These are phyloP conservation scores for Centaurea solstitialis DNA, from an alignment of 129 eudicot species.

Conservation along the genomic window DNA sequence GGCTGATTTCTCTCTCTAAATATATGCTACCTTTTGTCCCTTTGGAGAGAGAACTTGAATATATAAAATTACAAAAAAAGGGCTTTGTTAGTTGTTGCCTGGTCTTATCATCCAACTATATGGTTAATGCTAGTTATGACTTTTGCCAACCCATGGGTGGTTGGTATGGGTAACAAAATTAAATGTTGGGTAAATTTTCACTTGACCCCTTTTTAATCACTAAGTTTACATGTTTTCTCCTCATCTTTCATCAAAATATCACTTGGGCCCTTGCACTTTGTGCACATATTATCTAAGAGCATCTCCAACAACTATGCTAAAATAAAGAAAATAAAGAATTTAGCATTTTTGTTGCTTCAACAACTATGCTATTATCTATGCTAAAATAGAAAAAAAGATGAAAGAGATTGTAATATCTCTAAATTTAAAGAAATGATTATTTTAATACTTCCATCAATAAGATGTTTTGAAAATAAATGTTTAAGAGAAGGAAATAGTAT, in stretches of 20 bases:
- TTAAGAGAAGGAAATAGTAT: too few relatives aligned
- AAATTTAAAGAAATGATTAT: too few relatives aligned
- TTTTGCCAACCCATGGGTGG: not conserved
- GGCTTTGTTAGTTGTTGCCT: constrained; percentile 10
- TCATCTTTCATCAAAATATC: not conserved
- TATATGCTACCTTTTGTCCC: not conserved
- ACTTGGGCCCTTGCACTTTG: not conserved
- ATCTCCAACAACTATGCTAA: not conserved
- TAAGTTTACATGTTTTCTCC: constrained; percentile 2
- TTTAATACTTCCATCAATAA: too few relatives aligned
- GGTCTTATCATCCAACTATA: not conserved
- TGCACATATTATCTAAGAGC: not conserved
- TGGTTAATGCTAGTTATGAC: not conserved
- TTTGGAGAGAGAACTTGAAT: constrained; percentile 4
- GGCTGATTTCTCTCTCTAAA: not conserved
- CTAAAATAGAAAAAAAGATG: too few relatives aligned
- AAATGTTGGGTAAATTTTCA: not conserved
- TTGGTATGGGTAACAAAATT: constrained; percentile 13
- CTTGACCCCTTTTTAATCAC: constrained; percentile 9
- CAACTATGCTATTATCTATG: too few relatives aligned
- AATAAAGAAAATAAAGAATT: too few relatives aligned
- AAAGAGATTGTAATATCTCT: too few relatives aligned
- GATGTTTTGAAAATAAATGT: too few relatives aligned
- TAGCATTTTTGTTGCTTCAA: too few relatives aligned
- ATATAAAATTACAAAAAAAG: not conserved